Percentiles rank a stretch among this genome's conserved stretches.
Evolutionary conservation across 441 rosid genomes (phyloP).

Genomic region (Eruca vesicaria): DNA sequence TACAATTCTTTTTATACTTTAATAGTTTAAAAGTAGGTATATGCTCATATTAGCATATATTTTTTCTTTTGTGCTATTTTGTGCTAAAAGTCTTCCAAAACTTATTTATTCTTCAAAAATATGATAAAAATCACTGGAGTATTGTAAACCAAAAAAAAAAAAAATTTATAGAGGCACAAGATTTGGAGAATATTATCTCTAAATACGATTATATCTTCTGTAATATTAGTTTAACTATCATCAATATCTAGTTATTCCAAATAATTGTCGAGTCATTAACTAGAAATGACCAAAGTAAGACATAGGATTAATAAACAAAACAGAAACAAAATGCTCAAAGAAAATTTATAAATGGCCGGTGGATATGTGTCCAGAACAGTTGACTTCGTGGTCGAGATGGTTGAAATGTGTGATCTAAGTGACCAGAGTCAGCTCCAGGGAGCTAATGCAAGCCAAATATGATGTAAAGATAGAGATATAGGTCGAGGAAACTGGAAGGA

Average conservation of each 20-base stretch:
- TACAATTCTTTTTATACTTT: not conserved
- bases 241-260: not conserved
- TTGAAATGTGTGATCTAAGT: not conserved
- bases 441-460: not conserved
- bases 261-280: not conserved
- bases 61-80: not conserved
- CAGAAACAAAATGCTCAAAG: not conserved
- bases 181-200: not conserved
- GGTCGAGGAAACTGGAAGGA: not conserved
- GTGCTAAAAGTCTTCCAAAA: not conserved
- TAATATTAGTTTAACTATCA: not conserved
- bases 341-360: not conserved
- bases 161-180: not conserved
- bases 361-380: not conserved
- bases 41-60: not conserved
- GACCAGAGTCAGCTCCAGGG: not conserved
- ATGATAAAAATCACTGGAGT: not conserved
- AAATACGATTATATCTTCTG: not conserved
- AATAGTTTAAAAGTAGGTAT: not conserved
- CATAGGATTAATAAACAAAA: not conserved
- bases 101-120: not conserved
- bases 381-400: not conserved
- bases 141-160: not conserved
- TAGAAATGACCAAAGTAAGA: not conserved
- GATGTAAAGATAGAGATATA: not conserved